These are phyloP conservation scores for Ophiosphaerella herpotricha DNA, from an alignment of 2,329 filamentous ascomycete genomes.

Conservation along the genomic window DNA sequence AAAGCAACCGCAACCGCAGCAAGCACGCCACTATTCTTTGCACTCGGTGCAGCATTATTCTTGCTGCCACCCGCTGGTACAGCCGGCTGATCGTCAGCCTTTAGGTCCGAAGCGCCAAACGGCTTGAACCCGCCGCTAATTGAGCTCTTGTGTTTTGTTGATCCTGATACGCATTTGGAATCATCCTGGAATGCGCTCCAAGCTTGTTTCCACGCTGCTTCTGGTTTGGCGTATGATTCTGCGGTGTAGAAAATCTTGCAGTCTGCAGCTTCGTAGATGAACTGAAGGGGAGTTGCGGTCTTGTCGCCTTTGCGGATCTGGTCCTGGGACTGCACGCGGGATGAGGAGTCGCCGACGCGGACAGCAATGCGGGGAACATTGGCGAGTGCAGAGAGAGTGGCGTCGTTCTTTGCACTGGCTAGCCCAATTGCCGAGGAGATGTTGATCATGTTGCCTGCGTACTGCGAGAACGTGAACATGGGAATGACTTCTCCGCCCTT, in stretches of 20 bases:
- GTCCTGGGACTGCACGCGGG: constrained; percentile 27
- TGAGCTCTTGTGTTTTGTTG: constrained; percentile 24
- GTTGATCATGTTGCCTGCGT: constrained; percentile 22
- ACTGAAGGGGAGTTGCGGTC: constrained; percentile 57
- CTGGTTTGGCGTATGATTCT: constrained; percentile 56
- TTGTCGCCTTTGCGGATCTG: constrained; percentile 34
- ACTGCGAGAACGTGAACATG: constrained; percentile 18
- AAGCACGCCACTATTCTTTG: constrained; percentile 1
- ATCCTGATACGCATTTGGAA: constrained; percentile 28
- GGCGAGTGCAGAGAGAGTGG: constrained; percentile 13
- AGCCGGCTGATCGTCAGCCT: constrained; percentile 21
- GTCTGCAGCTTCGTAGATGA: constrained; percentile 63
- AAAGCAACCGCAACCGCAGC: constrained; percentile 4
- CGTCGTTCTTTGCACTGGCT: constrained; percentile 9
- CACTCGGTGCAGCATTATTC: background rate
- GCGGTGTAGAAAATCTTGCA: constrained; percentile 65
- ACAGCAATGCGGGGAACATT: constrained; percentile 17
- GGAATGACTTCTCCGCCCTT: constrained; percentile 54
- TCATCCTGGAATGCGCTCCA: constrained; percentile 28
- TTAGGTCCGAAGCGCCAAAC: constrained; percentile 24
- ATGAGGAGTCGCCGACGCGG: constrained; percentile 19
- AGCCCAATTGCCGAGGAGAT: constrained; percentile 12
- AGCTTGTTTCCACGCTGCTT: constrained; percentile 55
- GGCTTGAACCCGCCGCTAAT: constrained; percentile 34
- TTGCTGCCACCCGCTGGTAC: background rate